Evolutionary conservation across 176 grass and related monocot species (phyloP), one percentile per base, ranked within the genome.

Genomic region (Hyparrhenia diplandra): DNA sequence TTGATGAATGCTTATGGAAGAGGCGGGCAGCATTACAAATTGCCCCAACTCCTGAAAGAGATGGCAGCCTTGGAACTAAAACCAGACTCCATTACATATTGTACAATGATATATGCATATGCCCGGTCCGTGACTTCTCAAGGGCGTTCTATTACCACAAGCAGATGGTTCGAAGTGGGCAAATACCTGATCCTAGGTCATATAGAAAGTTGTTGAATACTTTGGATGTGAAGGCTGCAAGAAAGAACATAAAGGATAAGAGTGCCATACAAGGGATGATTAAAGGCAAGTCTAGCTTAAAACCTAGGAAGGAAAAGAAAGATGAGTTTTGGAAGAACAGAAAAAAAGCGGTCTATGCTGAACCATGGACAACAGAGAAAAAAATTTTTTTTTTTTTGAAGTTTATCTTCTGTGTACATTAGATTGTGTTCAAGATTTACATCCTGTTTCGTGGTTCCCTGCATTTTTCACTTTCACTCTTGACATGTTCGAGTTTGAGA

Each of bases 291-390:
- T 92, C 88, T 82, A 49, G 73, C 49, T 70, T 92, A 60, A 89
- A 78, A 54, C 79, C 75, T n/a, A 89, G 80, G 64, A 90, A 83
- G 45, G 90, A 89, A 34, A 91, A 98, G 79, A 98, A 89, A 80
- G 92, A 98, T 37, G 95, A 92, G 63, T 92, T 98, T 88, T 98
- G 92, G 95, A 98, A 98, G 86, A 94, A 88, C 72, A 92, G 78
- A 85, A 92, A 84, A n/a, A 60, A 92, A 85, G 17, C 29, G 32
- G 20, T 64, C 82, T 75, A 70, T 80, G 68, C 57, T 80, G 70
- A 81, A 79, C 21, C 70, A 80, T 84, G 82, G 76, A 27, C 14
- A 27, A 23, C 41, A 54, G 16, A 71, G 71, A 75, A 81, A 81
- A 76, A 70, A 39, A 85, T 64, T 76, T 75, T n/a, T n/a, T n/a